Percentiles rank a stretch among this genome's conserved stretches.
phyloP scores from a whole-genome alignment of 345 rosid species.

The Lagerstroemia speciosa region DNA sequence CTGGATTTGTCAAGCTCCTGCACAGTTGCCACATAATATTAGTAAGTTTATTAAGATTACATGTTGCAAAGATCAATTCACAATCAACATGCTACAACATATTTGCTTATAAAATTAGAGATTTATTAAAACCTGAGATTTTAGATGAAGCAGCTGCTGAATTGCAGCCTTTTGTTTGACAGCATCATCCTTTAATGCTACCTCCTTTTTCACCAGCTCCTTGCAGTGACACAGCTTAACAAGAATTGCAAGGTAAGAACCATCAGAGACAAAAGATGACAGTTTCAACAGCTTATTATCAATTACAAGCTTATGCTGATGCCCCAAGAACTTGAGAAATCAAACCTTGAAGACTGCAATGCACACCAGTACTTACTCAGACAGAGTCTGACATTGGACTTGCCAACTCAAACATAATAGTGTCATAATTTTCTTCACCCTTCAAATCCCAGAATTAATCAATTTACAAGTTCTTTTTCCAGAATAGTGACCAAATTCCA shows the following conservation, averaged over 20 bases:
- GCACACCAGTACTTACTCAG: neutral
- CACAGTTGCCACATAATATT: conserved; percentile 8
- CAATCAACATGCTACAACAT: neutral
- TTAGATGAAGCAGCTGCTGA: conserved; percentile 40
- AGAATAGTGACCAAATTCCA: neutral
- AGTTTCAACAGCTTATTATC: neutral
- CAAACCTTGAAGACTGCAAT: neutral
- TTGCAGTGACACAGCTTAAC: conserved; percentile 44
- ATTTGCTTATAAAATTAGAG: neutral
- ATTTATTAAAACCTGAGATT: conserved; percentile 39
- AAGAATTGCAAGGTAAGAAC: conserved; percentile 13
- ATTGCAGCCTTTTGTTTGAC: conserved; percentile 36
- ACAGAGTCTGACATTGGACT: neutral
- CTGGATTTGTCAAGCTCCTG: conserved; percentile 56
- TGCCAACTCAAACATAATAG: neutral
- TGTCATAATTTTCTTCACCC: neutral
- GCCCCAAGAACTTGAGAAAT: neutral
- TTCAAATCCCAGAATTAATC: neutral
- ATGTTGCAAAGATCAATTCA: neutral
- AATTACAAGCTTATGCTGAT: neutral
- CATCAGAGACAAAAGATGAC: neutral
- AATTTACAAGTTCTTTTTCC: neutral
- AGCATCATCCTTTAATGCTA: conserved; percentile 44
- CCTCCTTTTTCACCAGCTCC: conserved; percentile 41
- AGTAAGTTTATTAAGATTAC: neutral